These are phyloP conservation scores for Lolium multiflorum DNA, from an alignment of 176 grass and related monocot species.

Conservation along the genomic window DNA sequence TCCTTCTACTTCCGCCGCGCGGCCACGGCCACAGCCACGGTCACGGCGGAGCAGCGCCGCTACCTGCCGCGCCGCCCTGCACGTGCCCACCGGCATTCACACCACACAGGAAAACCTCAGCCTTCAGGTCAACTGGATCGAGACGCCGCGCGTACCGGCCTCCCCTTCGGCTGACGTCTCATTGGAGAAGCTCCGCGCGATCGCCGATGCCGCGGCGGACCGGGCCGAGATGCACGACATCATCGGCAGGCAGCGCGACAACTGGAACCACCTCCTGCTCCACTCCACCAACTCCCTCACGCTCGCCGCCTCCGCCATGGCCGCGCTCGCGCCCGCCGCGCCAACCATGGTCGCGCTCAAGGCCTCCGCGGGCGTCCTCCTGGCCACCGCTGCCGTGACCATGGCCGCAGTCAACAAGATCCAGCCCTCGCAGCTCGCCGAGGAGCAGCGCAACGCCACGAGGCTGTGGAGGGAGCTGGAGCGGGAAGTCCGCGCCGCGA, in stretches of 20 bases:
- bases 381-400: conserved; percentile 45
- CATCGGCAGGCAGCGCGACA: conserved; percentile 60
- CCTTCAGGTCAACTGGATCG: not conserved
- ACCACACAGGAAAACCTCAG: not conserved
- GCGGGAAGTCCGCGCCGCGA: conserved; percentile 30
- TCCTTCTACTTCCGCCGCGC: not conserved
- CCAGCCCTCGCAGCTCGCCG: conserved; percentile 78
- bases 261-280: conserved; percentile 82
- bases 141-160: not conserved
- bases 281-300: conserved; percentile 20
- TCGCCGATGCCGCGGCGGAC: conserved; percentile 57
- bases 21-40: not conserved
- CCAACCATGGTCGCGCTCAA: not conserved
- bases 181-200: conserved; percentile 39
- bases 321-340: no score
- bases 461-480: conserved; percentile 55
- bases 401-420: conserved; percentile 60
- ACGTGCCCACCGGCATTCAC: not conserved
- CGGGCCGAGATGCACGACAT: conserved; percentile 74
- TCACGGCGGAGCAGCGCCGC: not conserved
- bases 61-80: not conserved
- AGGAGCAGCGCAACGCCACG: conserved; percentile 73
- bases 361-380: not conserved
- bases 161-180: not conserved
- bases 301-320: no score